Evolutionary conservation across 257 asterid genomes (phyloP), one percentile per base, ranked within the genome.

Genomic region (Ajuga chamaepitys): DNA sequence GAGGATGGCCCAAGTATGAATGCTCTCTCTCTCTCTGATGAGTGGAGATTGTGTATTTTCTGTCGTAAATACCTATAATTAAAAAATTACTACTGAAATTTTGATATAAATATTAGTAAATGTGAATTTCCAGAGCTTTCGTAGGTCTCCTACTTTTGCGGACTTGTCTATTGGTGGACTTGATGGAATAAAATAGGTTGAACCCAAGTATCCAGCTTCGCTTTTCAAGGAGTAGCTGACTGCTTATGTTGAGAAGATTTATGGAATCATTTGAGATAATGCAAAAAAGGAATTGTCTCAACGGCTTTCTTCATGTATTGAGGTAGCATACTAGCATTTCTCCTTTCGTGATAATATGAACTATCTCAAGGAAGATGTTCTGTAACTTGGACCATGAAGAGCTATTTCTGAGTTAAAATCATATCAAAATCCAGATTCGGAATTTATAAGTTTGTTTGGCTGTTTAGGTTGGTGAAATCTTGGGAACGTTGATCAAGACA

Each of bases 221-320:
- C 90, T 91, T 72, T 91, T 91, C 80, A 84, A 91, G 87, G 85
- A 83, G 74, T 96, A 91, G 75, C 88, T 91, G 64, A 84, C 83
- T 62, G 96, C 95, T 70, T 91, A 91, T 65, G 86, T 91, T 17
- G 96, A 88, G 71, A 91, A 86, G 81, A 86, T 88, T 9, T 91
- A 81, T 37, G 97, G 97, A 71, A 86, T 91, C 73, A 70, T 86
- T 75, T 83, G 96, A 61, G 97, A 91, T 52, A 82, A 86, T 66
- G 57, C 83, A 75, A 91, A 84, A 79, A 86, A 64, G 64, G 95
- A 91, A 42, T 69, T 91, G 67, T 58, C 83, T 6, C 68, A 85
- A 30, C 61, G 75, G 13, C 58, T 91, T 75, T 65, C 95, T 61
- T 70, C 65, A 47, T 91, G 94, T 58, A 81, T 84, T 38, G 82